Percentiles rank a stretch among this genome's conserved stretches.
Evolutionary conservation across 83 land plant species (phyloP).

Genomic region (Isoetes engelmannii): DNA sequence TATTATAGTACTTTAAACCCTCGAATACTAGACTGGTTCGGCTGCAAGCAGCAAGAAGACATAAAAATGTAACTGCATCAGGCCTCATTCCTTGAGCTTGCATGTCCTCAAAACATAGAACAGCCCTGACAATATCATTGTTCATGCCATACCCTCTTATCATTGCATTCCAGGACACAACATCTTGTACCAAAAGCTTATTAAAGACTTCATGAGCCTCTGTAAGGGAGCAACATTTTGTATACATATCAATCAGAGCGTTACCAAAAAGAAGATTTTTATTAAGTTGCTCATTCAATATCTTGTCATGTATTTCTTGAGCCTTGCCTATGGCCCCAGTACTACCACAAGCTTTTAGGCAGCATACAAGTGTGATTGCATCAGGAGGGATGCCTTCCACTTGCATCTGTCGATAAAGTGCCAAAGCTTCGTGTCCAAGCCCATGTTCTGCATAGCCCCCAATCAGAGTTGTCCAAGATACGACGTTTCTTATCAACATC

Average conservation of each 20-base stretch:
- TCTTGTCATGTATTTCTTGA: no score
- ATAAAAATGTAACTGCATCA: slow-evolving; percentile 36
- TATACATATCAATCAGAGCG: slow-evolving; percentile 1
- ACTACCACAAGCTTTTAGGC: no score
- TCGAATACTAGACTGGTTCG: slow-evolving; percentile 13
- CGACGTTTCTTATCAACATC: no score
- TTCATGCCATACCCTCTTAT: neutral
- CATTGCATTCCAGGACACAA: slow-evolving; percentile 11
- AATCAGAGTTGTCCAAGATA: slow-evolving; percentile 25
- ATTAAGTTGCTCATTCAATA: no score
- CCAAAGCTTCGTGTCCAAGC: no score
- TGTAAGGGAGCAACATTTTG: neutral
- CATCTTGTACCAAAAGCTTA: neutral
- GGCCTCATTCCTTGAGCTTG: slow-evolving; percentile 29
- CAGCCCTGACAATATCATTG: neutral
- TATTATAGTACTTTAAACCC: neutral
- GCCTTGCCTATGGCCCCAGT: no score
- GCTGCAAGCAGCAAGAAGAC: slow-evolving; percentile 43
- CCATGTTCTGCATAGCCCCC: slow-evolving; percentile 17
- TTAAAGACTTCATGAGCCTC: slow-evolving; percentile 33
- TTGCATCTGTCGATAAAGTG: no score
- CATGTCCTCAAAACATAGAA: slow-evolving; percentile 23
- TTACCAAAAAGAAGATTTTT: no score
- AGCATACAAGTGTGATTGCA: no score
- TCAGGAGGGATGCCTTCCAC: no score